A percentile compares a stretch with the other conserved stretches of the same genome.
These are phyloP conservation scores for Fusarium pseudoanthophilum DNA, from an alignment of 2,329 filamentous ascomycete genomes.

Conservation along the genomic window DNA sequence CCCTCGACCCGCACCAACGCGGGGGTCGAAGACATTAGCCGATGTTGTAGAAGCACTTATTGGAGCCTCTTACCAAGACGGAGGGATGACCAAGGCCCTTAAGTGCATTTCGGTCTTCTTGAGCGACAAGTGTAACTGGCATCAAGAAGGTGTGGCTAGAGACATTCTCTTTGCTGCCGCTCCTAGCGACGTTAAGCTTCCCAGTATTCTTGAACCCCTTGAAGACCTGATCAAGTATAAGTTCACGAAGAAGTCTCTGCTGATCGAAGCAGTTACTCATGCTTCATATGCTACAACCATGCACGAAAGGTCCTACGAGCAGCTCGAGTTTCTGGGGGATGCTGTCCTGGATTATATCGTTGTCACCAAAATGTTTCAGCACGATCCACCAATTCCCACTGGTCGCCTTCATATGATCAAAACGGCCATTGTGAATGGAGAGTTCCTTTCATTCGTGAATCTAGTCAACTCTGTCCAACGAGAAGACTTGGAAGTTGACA, in stretches of 20 bases:
- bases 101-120: slow-evolving; percentile 75
- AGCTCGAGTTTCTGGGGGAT: slow-evolving; percentile 90
- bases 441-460: slow-evolving; percentile 81
- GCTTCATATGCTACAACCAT: slow-evolving; percentile 65
- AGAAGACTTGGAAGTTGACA: slow-evolving; percentile 34
- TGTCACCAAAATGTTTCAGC: slow-evolving; percentile 67
- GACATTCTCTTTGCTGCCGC: slow-evolving; percentile 57
- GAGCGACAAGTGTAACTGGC: slow-evolving; percentile 63
- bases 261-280: slow-evolving; percentile 86
- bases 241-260: slow-evolving; percentile 74
- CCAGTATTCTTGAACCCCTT: slow-evolving; percentile 59
- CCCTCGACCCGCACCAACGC: slow-evolving; percentile 17
- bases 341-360: slow-evolving; percentile 84
- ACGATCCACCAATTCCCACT: slow-evolving; percentile 55
- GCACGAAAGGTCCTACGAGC: slow-evolving; percentile 63
- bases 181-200: slow-evolving; percentile 49
- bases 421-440: slow-evolving; percentile 80
- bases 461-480: slow-evolving; percentile 58
- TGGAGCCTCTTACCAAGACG: slow-evolving; percentile 77
- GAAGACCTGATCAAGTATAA: slow-evolving; percentile 76
- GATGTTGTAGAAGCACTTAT: slow-evolving; percentile 90
- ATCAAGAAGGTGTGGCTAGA: slow-evolving; percentile 55
- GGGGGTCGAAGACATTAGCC: slow-evolving; percentile 84
- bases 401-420: slow-evolving; percentile 80
- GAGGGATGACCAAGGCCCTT: slow-evolving; percentile 72